phyloP scores from a whole-genome alignment of 805 yeast genomes.

The Yarrowia osloensis region DNA sequence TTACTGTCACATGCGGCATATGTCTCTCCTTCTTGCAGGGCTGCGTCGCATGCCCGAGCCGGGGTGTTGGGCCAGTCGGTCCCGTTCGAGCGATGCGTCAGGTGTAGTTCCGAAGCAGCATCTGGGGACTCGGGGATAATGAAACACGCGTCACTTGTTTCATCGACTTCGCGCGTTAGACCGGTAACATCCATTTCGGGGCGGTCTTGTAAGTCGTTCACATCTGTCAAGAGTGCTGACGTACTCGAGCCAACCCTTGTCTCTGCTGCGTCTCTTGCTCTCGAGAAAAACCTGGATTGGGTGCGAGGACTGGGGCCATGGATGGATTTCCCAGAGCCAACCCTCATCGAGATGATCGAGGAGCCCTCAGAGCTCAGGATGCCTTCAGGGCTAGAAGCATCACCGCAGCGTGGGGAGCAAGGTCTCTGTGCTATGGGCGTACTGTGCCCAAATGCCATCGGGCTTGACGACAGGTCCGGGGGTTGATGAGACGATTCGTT shows the following conservation, averaged over 20 bases:
- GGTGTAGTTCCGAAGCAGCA: not conserved
- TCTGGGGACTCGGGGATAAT: constrained; percentile 3
- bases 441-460: not conserved
- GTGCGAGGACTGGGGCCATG: not conserved
- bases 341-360: not conserved
- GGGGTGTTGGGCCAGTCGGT: not conserved
- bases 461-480: not conserved
- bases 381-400: not conserved
- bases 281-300: not conserved
- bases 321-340: not conserved
- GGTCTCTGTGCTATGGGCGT: not conserved
- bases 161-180: not conserved
- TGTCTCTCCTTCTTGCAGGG: not conserved
- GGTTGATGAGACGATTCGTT: not conserved
- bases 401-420: not conserved
- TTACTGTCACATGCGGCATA: not conserved
- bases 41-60: not conserved
- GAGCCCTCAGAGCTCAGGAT: not conserved
- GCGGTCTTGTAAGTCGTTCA: not conserved
- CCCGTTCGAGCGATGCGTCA: not conserved
- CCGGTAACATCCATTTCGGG: not conserved
- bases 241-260: not conserved
- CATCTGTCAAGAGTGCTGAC: not conserved
- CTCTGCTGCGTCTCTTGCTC: too few relatives aligned
- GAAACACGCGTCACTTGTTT: not conserved